Conservation (phyloP, 1,284 basidiomycete genomes). For the Megacollybia platyphylla region DNA sequence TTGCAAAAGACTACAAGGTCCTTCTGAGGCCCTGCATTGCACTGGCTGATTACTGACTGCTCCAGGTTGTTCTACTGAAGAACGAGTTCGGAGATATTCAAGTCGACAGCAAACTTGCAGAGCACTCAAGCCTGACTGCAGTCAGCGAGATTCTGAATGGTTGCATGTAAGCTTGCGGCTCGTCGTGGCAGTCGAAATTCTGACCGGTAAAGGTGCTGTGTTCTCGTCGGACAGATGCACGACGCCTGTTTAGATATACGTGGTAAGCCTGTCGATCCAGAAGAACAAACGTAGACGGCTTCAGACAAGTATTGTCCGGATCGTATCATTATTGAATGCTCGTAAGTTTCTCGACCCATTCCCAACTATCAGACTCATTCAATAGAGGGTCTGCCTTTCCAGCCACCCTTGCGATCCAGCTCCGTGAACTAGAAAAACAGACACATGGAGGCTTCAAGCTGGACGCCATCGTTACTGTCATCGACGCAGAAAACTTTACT, state of each 20-base stretch:
- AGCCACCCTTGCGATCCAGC: slow-evolving; percentile 84
- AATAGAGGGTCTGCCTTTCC: slow-evolving; percentile 77
- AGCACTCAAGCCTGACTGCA: slow-evolving; percentile 69
- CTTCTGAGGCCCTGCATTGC: too few relatives aligned
- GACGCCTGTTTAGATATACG: slow-evolving; percentile 77
- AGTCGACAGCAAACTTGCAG: slow-evolving; percentile 83
- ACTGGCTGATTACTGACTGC: too few relatives aligned
- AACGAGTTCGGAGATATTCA: slow-evolving; percentile 82
- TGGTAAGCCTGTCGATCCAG: slow-evolving; percentile 28
- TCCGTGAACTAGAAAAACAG: slow-evolving; percentile 74
- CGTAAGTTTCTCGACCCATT: slow-evolving; percentile 31
- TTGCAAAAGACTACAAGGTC: slow-evolving; percentile 74
- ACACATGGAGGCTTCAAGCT: slow-evolving; percentile 38
- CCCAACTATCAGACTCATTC: background rate
- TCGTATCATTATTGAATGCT: slow-evolving; percentile 87
- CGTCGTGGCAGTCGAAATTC: background rate
- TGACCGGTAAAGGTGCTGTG: slow-evolving; percentile 56
- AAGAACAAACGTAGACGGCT: background rate
- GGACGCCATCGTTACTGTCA: slow-evolving; percentile 80
- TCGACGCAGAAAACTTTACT: slow-evolving; percentile 81
- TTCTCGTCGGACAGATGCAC: slow-evolving; percentile 87
- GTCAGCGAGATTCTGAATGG: slow-evolving; percentile 89
- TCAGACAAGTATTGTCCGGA: slow-evolving; percentile 73
- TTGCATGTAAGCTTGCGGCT: slow-evolving; percentile 53
- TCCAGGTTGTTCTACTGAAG: slow-evolving; percentile 57